phyloP scores from a whole-genome alignment of 2,329 filamentous ascomycete genomes.

The Geosmithia morbida region DNA sequence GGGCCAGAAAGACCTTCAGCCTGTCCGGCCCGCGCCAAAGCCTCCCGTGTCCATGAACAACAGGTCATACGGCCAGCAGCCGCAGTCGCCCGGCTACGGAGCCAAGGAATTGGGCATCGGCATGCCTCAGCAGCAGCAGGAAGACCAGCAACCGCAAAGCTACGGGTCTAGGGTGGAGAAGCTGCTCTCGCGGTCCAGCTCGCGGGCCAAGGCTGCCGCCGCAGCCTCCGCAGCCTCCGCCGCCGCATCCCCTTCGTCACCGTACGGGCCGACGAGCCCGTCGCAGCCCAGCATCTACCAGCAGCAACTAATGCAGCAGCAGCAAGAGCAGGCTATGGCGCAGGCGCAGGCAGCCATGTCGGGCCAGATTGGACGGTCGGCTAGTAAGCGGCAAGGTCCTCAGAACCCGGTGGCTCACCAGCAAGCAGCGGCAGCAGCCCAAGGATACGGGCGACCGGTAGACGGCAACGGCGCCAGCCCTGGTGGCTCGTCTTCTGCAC shows the following conservation, averaged over 20 bases:
- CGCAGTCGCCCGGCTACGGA: conserved; percentile 17
- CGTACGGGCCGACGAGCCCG: conserved; percentile 28
- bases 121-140: conserved; percentile 39
- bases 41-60: conserved; percentile 56
- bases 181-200: conserved; percentile 46
- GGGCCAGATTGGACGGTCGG: conserved; percentile 54
- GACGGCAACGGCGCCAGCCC: conserved; percentile 15
- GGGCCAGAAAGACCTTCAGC: conserved; percentile 45
- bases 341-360: conserved; percentile 66
- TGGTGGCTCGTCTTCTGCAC: conserved; percentile 6
- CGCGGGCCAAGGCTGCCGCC: conserved; percentile 35
- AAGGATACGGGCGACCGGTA: conserved; percentile 12
- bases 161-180: neutral
- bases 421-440: neutral
- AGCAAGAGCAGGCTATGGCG: conserved; percentile 74
- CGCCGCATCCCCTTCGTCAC: conserved; percentile 13
- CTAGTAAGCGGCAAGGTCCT: conserved; percentile 52
- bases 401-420: conserved; percentile 11
- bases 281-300: conserved; percentile 37
- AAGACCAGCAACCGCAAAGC: conserved; percentile 24
- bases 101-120: conserved; percentile 50
- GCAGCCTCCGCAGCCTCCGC: conserved; percentile 21
- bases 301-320: conserved; percentile 57
- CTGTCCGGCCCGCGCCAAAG: conserved; percentile 73
- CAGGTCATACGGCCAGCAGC: conserved; percentile 32